Evolutionary conservation across 495 filamentous ascomycete species (phyloP), one percentile per base, ranked within the genome.

Genomic region (Aspergillus wentii): DNA sequence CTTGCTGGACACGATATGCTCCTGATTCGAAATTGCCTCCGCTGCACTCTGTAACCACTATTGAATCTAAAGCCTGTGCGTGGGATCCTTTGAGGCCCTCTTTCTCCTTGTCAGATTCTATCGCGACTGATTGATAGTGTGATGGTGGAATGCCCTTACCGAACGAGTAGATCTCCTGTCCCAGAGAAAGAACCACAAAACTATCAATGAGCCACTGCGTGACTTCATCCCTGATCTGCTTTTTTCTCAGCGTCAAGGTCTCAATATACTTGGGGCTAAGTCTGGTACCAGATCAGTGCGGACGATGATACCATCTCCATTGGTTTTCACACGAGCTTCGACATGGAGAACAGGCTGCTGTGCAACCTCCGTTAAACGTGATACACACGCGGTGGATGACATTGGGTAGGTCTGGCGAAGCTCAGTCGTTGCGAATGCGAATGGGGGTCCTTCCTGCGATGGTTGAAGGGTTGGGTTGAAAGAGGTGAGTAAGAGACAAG

Each of bases 261-360:
- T 7, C 14, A 4, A n/a, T n/a, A 13, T 15, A 5, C 4, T 26
- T 15, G 11, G 10, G 27, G 9, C 9, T 13, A 8, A 15, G 32
- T 18, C 11, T 2, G 16, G 4, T 46, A 54, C 50, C 28, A 49
- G 22, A 13, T 53, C 50, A 18, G 50, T 54, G 5, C 43, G 46
- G 30, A 47, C 18, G 18, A 51, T 46, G 17, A 54, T 37, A 34
- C 40, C 41, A 13, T 47, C 32, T 15, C 29, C 18, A 19, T 33
- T 46, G 41, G 22, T 37, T 23, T 46, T 48, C 8, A 50, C 41
- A 11, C 47, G 51, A 30, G 35, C 50, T 33, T 57, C 53, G 26
- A 57, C 31, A 21, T 57, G 54, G 8, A 57, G 42, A 18, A 46
- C 29, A 17, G 54, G 47, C 33, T 41, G 34, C 19, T 33, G 46